A percentile compares a stretch with the other conserved stretches of the same genome.
Conservation (phyloP, 1,284 basidiomycete genomes). For the Rhodotorula sp. region DNA sequence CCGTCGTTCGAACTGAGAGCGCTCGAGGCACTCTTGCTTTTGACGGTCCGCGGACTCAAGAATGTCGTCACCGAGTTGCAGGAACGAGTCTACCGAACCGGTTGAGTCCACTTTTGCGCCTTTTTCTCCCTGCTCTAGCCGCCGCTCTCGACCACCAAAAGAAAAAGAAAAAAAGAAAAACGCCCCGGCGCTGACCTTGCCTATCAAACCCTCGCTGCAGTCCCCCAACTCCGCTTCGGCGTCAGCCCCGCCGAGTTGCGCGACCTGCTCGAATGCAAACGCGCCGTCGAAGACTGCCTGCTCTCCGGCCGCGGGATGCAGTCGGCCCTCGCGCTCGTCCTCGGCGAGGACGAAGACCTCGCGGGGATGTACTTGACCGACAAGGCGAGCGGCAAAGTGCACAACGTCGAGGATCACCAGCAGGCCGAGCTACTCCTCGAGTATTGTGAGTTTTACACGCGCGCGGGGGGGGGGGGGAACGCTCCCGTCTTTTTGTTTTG, state of each 20-base stretch:
- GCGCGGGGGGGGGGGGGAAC: too few species aligned
- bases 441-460: conserved; percentile 11
- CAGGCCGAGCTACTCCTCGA: conserved; percentile 33
- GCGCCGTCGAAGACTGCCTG: conserved; percentile 31
- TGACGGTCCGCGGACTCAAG: conserved; percentile 32
- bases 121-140: too few species aligned
- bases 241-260: conserved; percentile 29
- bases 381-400: not conserved
- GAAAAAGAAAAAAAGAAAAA: too few species aligned
- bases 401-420: conserved; percentile 22
- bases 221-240: conserved; percentile 27
- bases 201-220: not conserved
- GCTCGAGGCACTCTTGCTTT: conserved; percentile 31
- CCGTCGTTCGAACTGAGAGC: conserved; percentile 33
- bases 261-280: conserved; percentile 34
- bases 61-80: conserved; percentile 25
- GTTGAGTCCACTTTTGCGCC: not conserved
- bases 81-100: conserved; percentile 24
- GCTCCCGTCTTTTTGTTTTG: too few species aligned
- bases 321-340: conserved; percentile 18
- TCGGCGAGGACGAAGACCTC: conserved; percentile 37
- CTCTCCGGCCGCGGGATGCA: conserved; percentile 29
- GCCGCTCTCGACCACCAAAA: too few species aligned
- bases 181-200: too few species aligned
- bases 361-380: conserved; percentile 34